Evolutionary conservation across 2,329 filamentous ascomycete species (phyloP), one percentile per base, ranked within the genome.

Genomic region (Lachnum nothofagi): DNA sequence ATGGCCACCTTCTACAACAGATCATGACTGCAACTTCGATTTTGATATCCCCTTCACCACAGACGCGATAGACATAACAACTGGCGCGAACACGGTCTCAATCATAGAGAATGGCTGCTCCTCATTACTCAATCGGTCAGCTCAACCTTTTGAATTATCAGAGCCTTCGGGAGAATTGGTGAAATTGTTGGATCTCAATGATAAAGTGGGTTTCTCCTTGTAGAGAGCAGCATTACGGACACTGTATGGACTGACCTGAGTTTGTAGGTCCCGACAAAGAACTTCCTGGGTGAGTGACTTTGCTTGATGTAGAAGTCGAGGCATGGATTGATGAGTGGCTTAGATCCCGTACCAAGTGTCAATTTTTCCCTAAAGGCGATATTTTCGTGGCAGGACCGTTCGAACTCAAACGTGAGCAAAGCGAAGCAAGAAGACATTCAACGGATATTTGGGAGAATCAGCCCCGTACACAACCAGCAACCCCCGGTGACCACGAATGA

Each of bases 331-430:
- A 23, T 20, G 8, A 4, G 5, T 14, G 7, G 29, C 41, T 17
- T 12, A 47, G 44, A 47, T 41, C 35, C 44, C 19, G 22, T 47
- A 17, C 35, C 34, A 16, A 47, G 44, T 37, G 35, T 47, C 5
- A 41, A 47, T 23, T 47, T 40, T 20, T 47, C 44, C 14, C 35
- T 47, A 7, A 27, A 41, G 12, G 44, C 44, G 14, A 41, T 47
- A 41, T 47, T 47, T 19, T 47, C 25, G 16, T 40, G 20, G 29
- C 44, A 41, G 19, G 34, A 47, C 38, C 34, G 37, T 2, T 4
- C 12, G 23, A 14, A 40, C 9, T 2, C 5, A 20, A 29, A 22
- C 4, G 19, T 41, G 41, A 37, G 20, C 41, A 49, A 22, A 31
- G 8, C 41, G 6, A 35, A 49, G 16, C 40, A 44, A 39, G 34